A percentile compares a stretch with the other conserved stretches of the same genome.
Conservation (phyloP, 2,329 filamentous ascomycete genomes). For the Epichloe hybrida region DNA sequence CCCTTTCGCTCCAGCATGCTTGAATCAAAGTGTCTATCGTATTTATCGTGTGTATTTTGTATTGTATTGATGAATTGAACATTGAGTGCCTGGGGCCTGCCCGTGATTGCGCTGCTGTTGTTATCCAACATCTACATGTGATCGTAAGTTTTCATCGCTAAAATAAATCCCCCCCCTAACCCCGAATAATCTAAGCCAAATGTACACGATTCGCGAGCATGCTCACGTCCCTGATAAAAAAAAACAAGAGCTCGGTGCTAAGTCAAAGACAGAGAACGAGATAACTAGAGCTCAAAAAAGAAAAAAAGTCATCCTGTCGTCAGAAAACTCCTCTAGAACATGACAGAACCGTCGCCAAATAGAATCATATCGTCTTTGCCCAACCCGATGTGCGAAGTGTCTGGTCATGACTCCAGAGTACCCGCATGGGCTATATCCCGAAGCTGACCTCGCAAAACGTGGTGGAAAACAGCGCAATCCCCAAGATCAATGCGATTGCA, state of each 20-base stretch:
- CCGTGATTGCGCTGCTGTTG: not conserved
- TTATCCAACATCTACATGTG: not conserved
- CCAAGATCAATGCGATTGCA: not conserved
- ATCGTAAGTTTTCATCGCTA: too few relatives aligned
- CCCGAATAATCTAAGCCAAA: too few relatives aligned
- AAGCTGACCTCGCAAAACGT: not conserved
- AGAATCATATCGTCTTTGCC: not conserved
- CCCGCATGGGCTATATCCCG: not conserved
- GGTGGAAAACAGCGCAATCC: not conserved
- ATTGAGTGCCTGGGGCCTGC: too few relatives aligned
- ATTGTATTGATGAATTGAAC: too few relatives aligned
- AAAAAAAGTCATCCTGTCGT: not conserved
- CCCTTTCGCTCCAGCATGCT: too few relatives aligned
- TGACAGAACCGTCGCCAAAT: not conserved
- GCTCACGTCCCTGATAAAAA: too few relatives aligned
- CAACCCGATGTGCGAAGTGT: not conserved
- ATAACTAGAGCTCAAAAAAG: not conserved
- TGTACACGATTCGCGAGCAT: too few relatives aligned
- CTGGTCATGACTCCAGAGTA: not conserved
- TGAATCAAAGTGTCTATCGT: too few relatives aligned
- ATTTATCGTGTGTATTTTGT: too few relatives aligned
- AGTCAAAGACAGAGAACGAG: not conserved
- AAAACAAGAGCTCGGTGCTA: too few relatives aligned
- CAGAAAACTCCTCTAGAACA: not conserved
- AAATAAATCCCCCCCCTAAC: too few relatives aligned